Base-by-base conservation (phyloP, 2,329 filamentous ascomycete species). In the Cyanodermella asteris region DNA sequence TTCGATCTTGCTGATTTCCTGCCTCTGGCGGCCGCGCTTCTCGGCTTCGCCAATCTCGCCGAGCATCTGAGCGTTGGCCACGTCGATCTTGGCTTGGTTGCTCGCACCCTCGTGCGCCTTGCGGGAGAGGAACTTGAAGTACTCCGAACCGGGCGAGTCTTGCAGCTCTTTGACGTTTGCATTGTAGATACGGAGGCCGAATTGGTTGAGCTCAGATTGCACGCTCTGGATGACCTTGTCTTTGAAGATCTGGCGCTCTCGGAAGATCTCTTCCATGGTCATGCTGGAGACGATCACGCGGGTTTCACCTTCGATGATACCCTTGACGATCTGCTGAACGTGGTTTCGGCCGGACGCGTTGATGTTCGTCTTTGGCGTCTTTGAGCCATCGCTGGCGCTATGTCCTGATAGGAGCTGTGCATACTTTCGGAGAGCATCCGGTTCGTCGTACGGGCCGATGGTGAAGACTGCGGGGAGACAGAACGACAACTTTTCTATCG, bases 181-280 rank as follows among this genome's bases (percentile, higher is more conserved):
- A 38, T 71, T 70, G 49, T 72, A 69, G 35, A 77, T 76, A 39
- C 66, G 65, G 7, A 87, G 57, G 29, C 78, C 78, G 38, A 90
- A 84, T 37, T 82, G 72, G 34, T 72, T 61, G 2, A 91, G 60
- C 45, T 90, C 80, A 8, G 14, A 23, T 23, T 36, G 29, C 13
- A 34, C 23, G 13, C 27, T 48, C 26, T 50, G 41, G 26, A 55
- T 52, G 35, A 64, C 59, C 35, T 73, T 69, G 36, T 61, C 63
- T 54, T 84, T 78, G 56, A 81, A 81, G 21, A 73, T 55, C 36
- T 76, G 70, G 17, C 75, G 59, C 47, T 77, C 71, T 31, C 69
- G 72, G 47, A 82, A 82, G 30, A 90, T 75, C 47, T 87, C 77
- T 43, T 84, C 77, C 74, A 87, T 84, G n/a, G 76, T 82, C 75